Base-by-base conservation (phyloP, 345 rosid genomes). In the Ceriops tagal region DNA sequence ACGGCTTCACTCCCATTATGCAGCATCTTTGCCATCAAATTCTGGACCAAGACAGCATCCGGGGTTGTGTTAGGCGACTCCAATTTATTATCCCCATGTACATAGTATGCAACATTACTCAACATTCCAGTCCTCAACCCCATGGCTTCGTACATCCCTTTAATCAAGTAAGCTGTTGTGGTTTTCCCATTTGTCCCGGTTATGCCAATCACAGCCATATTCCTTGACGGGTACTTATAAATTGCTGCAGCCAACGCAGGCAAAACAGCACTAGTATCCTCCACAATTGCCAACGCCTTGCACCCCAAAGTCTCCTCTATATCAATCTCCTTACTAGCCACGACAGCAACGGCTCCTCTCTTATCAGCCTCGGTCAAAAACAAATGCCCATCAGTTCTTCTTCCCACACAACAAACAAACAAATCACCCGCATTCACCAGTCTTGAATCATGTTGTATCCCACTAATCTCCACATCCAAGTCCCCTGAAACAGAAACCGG, bases 281-380 rank as follows among this genome's bases (percentile, higher is more conserved):
- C 96, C 64, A 91, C 98, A 27, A 91, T 86, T 32, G 91, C 96
- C 80, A 93, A 84, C n/a, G 97, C 97, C 76, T 75, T 91, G 53
- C 97, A 91, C 49, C 89, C 91, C 79, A 93, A 82, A 31, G 98
- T 91, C 62, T 86, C 97, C 79, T 89, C 95, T 65, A 93, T 93
- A 70, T 91, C 91, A 60, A 91, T 84, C 88, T 89, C 98, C 62
- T 87, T 88, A 72, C 96, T 91, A 53, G 98, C 95, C 19, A 91
- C 97, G 59, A 93, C 92, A 0, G 97, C 96, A 78, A 89, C 95
- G 6, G 96, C 97, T 71, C 97, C 97, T 86, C 98, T 89, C 82
- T 91, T 93, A 67, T 91, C 96, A 58, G 97, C 97, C 85, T 93
- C 98, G 37, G 86, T 89, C 79, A 93, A 75, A 73, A 72, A 85